Evolutionary conservation across 768 basidiomycete genomes (phyloP), one percentile per base, ranked within the genome.

Genomic region (Megacollybia marginata): DNA sequence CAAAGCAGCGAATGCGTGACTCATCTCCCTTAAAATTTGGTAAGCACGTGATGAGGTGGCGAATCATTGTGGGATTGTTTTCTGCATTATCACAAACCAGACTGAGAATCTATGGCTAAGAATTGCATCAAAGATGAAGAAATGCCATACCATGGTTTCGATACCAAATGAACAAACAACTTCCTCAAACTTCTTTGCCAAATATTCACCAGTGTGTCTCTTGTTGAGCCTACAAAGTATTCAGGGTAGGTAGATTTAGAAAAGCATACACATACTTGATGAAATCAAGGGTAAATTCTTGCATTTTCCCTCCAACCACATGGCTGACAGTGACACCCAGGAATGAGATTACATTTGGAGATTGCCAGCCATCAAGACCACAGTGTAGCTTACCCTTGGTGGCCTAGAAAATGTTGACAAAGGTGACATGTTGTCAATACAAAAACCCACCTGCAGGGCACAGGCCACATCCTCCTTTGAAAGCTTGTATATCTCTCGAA

Each of bases 331-430:
- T 61, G 9, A 61, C 54, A 2, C 65, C 62, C 10, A 67, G 54
- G 45, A 63, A 64, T 1, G 57, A 56, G n/a, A 58, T 50, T 9
- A 62, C 51, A 12, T 64, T 57, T 2, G 64, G 64, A 1, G 59
- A 56, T 1, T 63, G 63, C 63, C 63, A 66, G 5, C 64, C 62
- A 46, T 67, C 63, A 16, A 65, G 38, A 18, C 60, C 47, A 10
- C 64, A 45, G 47, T 65, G 63, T 19, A 66, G 13, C 33, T 55
- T 53, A 0, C 62, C 60, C 0, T 36, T 36, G 35, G 35, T 36
- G 16, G 35, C 18, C n/a, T n/a, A n/a, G n/a, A n/a, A n/a, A n/a
- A n/a, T n/a, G n/a, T n/a, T n/a, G n/a, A n/a, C n/a, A n/a, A n/a
- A n/a, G n/a, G n/a, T n/a, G n/a, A n/a, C n/a, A 34, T 28, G 13